These are phyloP conservation scores for Colletotrichum neosansevieriae DNA, from an alignment of 2,329 filamentous ascomycete genomes.

Conservation along the genomic window DNA sequence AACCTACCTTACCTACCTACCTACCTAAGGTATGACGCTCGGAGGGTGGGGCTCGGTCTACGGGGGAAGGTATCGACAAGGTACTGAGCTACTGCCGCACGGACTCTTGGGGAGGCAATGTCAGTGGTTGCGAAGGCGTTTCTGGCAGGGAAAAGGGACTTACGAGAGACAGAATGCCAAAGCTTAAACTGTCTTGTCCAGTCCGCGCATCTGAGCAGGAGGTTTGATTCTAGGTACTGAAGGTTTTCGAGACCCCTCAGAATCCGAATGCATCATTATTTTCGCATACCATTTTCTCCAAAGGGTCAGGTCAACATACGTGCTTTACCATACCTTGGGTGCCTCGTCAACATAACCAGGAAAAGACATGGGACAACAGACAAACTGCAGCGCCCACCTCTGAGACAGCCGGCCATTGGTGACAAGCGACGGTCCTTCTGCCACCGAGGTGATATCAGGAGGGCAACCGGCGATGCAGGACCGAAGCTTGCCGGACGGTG, in stretches of 20 bases:
- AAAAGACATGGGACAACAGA: constrained; percentile 15
- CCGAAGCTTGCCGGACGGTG: constrained; percentile 17
- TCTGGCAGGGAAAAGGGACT: constrained; percentile 30
- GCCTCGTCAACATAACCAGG: neutral
- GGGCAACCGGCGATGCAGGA: constrained; percentile 13
- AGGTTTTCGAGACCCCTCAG: too few species aligned
- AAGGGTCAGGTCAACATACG: neutral
- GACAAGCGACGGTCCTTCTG: constrained; percentile 8
- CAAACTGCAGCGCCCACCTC: constrained; percentile 29
- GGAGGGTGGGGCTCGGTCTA: constrained; percentile 18
- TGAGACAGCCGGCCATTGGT: neutral
- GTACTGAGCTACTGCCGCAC: constrained; percentile 28
- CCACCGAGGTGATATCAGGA: neutral
- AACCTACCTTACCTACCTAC: too few species aligned
- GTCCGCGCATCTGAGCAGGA: neutral
- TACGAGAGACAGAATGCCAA: constrained; percentile 21
- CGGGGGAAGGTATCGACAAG: constrained; percentile 10
- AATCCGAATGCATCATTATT: too few species aligned
- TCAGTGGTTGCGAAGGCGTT: constrained; percentile 18
- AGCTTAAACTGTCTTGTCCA: constrained; percentile 30
- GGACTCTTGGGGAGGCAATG: neutral
- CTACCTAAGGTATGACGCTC: constrained; percentile 37
- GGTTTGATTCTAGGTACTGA: too few species aligned
- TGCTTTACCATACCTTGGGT: constrained; percentile 13
- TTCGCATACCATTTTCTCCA: too few species aligned